phyloP scores from a whole-genome alignment of 495 filamentous ascomycete species.

The Aspergillus leporis region DNA sequence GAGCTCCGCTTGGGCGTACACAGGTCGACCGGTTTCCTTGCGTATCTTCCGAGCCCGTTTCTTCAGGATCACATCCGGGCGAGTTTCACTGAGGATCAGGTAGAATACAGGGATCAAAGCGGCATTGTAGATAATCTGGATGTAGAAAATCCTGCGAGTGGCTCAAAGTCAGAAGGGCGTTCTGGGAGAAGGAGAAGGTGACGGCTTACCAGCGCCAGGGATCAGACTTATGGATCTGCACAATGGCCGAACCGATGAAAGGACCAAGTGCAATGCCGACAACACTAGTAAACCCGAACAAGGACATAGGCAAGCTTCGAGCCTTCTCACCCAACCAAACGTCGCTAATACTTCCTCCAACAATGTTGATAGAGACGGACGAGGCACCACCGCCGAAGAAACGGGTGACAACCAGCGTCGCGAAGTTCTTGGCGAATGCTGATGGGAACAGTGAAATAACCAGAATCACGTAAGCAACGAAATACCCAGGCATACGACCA shows the following conservation, averaged over 20 bases:
- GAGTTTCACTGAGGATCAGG: slow-evolving; percentile 45
- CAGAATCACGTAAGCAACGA: slow-evolving; percentile 50
- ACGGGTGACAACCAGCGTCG: slow-evolving; percentile 49
- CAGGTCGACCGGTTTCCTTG: slow-evolving; percentile 52
- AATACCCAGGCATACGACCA: slow-evolving; percentile 51
- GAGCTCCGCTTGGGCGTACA: slow-evolving; percentile 40
- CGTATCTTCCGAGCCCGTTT: slow-evolving; percentile 63
- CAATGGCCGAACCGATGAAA: slow-evolving; percentile 44
- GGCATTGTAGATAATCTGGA: slow-evolving; percentile 52
- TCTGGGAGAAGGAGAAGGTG: neutral
- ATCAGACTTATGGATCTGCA: slow-evolving; percentile 34
- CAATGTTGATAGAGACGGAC: slow-evolving; percentile 48
- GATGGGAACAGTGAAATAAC: slow-evolving; percentile 49
- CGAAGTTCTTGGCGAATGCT: slow-evolving; percentile 53
- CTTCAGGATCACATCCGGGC: slow-evolving; percentile 54
- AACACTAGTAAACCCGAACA: slow-evolving; percentile 45
- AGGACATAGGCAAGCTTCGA: slow-evolving; percentile 45
- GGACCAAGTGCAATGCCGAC: slow-evolving; percentile 51
- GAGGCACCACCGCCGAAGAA: slow-evolving; percentile 53
- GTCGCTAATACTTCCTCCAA: slow-evolving; percentile 47
- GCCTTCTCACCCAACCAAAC: slow-evolving; percentile 42
- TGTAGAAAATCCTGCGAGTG: slow-evolving; percentile 47
- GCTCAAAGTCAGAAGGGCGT: neutral
- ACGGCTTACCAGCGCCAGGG: slow-evolving; percentile 46
- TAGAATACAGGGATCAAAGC: slow-evolving; percentile 43